Evolutionary conservation across 2,329 filamentous ascomycete species (phyloP).

Genomic region (Aspergillus phoenicis): DNA sequence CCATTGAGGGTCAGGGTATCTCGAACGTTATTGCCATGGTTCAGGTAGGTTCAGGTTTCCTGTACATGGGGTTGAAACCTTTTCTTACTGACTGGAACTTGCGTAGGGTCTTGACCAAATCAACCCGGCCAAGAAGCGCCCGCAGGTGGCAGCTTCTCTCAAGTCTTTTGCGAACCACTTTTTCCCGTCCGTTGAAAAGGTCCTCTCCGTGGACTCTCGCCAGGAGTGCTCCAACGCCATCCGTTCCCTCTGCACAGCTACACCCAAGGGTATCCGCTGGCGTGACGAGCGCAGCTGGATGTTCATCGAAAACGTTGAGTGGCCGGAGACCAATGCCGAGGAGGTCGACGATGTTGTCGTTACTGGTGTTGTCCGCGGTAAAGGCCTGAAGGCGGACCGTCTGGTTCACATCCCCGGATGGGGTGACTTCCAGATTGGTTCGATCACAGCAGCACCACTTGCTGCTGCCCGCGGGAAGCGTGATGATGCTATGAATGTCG

Average conservation of each 20-base stretch:
- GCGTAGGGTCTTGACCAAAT: slow-evolving; percentile 67
- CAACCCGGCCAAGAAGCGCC: slow-evolving; percentile 75
- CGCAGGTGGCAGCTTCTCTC: slow-evolving; percentile 76
- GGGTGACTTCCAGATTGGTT: slow-evolving; percentile 90
- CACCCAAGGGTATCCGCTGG: slow-evolving; percentile 93
- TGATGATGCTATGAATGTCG: slow-evolving; percentile 67
- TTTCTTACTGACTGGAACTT: background rate
- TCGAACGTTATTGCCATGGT: slow-evolving; percentile 89
- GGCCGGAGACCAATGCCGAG: slow-evolving; percentile 58
- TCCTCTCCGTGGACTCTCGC: slow-evolving; percentile 82
- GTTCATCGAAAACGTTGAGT: slow-evolving; percentile 79
- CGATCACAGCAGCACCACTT: slow-evolving; percentile 77
- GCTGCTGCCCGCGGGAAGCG: slow-evolving; percentile 56
- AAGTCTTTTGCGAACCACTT: slow-evolving; percentile 94
- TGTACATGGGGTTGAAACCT: background rate
- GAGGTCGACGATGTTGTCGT: slow-evolving; percentile 64
- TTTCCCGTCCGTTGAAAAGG: slow-evolving; percentile 87
- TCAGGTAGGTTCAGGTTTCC: slow-evolving; percentile 48
- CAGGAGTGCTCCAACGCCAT: slow-evolving; percentile 92
- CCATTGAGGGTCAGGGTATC: slow-evolving; percentile 90
- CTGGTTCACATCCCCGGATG: slow-evolving; percentile 90
- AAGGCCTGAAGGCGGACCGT: slow-evolving; percentile 83
- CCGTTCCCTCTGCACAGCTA: slow-evolving; percentile 85
- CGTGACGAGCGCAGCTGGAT: slow-evolving; percentile 95
- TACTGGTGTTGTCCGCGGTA: slow-evolving; percentile 83